Percentiles rank a stretch among this genome's conserved stretches.
Conservation (phyloP, 306 rosid species). For the Malus orientalis region DNA sequence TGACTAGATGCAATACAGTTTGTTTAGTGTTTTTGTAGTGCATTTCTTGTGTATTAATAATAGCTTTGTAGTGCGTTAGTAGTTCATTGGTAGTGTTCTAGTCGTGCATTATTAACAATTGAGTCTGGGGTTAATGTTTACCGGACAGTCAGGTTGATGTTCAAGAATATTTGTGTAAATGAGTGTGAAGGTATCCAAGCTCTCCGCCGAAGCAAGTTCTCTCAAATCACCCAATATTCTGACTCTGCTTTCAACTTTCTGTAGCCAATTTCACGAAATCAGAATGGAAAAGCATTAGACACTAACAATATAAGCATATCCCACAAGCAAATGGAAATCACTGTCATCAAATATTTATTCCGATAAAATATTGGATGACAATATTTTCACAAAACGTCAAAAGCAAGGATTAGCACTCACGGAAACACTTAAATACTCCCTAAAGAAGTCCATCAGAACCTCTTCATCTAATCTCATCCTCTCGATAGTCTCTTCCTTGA, state of each 20-base stretch:
- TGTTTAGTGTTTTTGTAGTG: no score
- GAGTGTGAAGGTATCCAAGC: slow-evolving; percentile 82
- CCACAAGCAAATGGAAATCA: background rate
- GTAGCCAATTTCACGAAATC: slow-evolving; percentile 22
- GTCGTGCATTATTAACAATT: no score
- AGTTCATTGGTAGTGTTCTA: no score
- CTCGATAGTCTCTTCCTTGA: slow-evolving; percentile 90
- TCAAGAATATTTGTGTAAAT: slow-evolving; percentile 89
- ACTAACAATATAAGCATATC: background rate
- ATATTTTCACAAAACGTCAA: background rate
- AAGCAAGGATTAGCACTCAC: slow-evolving; percentile 41
- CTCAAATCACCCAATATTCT: slow-evolving; percentile 73
- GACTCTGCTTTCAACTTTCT: slow-evolving; percentile 91
- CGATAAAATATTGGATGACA: background rate
- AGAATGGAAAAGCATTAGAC: slow-evolving; percentile 10
- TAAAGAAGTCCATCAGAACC: slow-evolving; percentile 88
- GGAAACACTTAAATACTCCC: slow-evolving; percentile 81
- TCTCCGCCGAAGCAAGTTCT: slow-evolving; percentile 97
- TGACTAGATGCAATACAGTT: no score
- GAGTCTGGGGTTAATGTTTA: slow-evolving; percentile 14
- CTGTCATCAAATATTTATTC: background rate
- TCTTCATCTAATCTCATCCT: slow-evolving; percentile 98
- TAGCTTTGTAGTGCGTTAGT: no score
- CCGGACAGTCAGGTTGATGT: slow-evolving; percentile 99
- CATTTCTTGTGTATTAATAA: no score